Base-by-base conservation (phyloP, 169 alveolate species). In the Neospora caninum region DNA sequence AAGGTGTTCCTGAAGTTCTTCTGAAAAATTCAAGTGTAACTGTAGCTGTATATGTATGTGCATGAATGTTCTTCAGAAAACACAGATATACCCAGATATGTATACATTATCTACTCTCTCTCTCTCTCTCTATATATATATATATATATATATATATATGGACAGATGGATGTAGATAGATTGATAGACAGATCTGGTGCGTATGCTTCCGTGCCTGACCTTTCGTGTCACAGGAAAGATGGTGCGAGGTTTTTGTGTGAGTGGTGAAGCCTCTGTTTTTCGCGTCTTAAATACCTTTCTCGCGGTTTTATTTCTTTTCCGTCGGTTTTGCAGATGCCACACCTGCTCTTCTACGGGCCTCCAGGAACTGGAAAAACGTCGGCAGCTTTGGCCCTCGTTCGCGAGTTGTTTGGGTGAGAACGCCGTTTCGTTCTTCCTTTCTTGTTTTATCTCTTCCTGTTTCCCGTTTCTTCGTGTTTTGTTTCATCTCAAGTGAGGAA, bases 341-440 rank as follows among this genome's bases (percentile, higher is more conserved):
- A 95, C 36, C 49, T 95, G 88, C 93, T 95, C 0, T 95, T 95
- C 91, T 95, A 99, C 96, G 97, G 99, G 43, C 99, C 99, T 34
- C 98, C 97, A 84, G 98, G 99, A 34, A 97, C 99, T 42, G 99
- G 99, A 27, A 98, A 98, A 95, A 98, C 99, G 4, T 97, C 99
- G 34, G 98, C 99, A 31, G 98, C 98, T 9, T 94, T 98, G 93
- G 99, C 99, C 34, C 96, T 99, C 45, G 98, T 99, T 38, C 98
- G 98, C 87, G 98, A 97, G 93, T 95, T 99, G 92, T 99, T 98
- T 96, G 99, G 99, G 95, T 91, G 34, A 39, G 84, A 10, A 18
- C 64, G 64, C 64, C 64, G 64, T 53, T 53, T 53, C 64, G 64
- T 53, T 53, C 64, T 53, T 7, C 64, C 7, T 18, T 53, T 53